These are phyloP conservation scores for Lantana camara DNA, from an alignment of 257 asterid genomes.

Conservation along the genomic window DNA sequence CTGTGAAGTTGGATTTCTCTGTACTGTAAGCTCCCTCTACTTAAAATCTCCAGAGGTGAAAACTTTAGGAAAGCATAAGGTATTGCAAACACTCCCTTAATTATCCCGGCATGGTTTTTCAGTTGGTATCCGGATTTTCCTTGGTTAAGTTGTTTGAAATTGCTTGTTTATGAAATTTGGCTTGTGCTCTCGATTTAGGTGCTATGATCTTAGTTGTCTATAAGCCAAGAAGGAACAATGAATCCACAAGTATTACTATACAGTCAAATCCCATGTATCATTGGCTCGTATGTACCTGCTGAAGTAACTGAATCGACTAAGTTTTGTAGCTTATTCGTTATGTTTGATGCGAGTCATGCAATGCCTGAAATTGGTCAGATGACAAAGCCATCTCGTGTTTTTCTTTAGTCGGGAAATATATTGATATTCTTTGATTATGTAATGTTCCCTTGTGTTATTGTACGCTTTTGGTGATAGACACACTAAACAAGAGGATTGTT, in stretches of 20 bases:
- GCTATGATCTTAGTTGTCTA: background rate
- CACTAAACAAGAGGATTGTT: background rate
- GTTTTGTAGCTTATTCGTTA: background rate
- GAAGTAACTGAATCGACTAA: too few relatives aligned
- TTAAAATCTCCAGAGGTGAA: too few relatives aligned
- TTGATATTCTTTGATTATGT: background rate
- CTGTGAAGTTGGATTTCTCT: too few relatives aligned
- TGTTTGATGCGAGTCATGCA: background rate
- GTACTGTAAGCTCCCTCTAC: too few relatives aligned
- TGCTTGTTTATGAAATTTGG: background rate
- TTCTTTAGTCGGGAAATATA: background rate
- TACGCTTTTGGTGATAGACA: background rate
- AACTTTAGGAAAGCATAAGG: too few relatives aligned
- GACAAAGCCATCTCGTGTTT: background rate
- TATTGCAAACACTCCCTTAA: too few relatives aligned
- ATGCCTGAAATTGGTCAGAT: background rate
- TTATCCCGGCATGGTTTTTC: too few relatives aligned
- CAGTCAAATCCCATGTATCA: too few relatives aligned
- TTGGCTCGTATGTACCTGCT: too few relatives aligned
- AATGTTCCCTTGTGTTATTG: background rate
- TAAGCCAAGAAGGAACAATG: background rate
- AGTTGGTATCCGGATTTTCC: too few relatives aligned
- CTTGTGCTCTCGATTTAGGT: background rate
- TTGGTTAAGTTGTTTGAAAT: too few relatives aligned
- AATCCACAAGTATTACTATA: background rate